Base-by-base conservation (phyloP, 1,139 yeast species). In the Debaryomyces sp. region DNA sequence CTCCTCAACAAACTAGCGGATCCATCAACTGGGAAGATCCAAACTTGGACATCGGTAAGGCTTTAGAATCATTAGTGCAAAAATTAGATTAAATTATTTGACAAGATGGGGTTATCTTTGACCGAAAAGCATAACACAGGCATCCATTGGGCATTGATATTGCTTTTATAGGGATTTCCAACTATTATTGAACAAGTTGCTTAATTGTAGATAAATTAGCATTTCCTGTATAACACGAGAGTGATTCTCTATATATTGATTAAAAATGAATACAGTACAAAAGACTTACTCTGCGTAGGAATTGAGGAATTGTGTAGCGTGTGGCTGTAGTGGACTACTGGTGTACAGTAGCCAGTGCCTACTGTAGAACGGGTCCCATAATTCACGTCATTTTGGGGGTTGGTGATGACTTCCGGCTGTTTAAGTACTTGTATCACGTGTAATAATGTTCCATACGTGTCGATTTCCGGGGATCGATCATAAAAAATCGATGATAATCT, bases 1-100 rank as follows among this genome's bases (percentile, higher is more conserved):
- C 66, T 63, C 51, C 61, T 12, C 30, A 27, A 35, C 67, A 71
- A 50, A 50, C 61, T 15, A 49, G 69, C 18, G 75, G 77, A 33
- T 74, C 85, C 49, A 75, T 89, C 59, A 85, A 90, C 74, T 80
- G 92, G 71, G 95, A 89, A 63, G 96, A 91, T 72, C 95, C 96
- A 60, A 87, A 90, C 77, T 82, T 90, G 70, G 97, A 92, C 69
- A 78, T 88, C 58, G 97, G 79, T 37, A 64, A 63, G 55, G 80
- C 71, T 44, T 73, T 76, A 59, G 80, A 74, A 58, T 67, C 76
- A 12, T 68, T 74, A 60, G 59, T 75, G 49, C 72, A 68, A 54
- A 75, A 75, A 61, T 73, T 76, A 63, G 77, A 74, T 51, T 73
- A 70, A 41, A 27, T 41, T 8, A 22, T 21, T 9, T 35, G n/a